phyloP scores from a whole-genome alignment of 208 protist species.

The Trypanosoma scelopori region DNA sequence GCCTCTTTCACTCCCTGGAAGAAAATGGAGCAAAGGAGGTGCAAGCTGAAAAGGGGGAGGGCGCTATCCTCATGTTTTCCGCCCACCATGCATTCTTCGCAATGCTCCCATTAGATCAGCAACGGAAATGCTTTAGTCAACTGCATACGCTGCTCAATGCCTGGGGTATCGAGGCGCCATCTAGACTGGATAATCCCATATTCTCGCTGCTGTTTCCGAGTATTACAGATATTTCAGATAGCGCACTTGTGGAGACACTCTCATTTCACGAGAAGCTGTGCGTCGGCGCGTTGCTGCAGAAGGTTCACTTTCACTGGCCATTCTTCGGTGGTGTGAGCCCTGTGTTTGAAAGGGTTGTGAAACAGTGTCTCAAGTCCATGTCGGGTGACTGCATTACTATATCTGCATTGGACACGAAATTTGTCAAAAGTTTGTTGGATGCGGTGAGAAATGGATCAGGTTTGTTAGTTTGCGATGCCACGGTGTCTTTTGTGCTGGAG shows the following conservation, averaged over 20 bases:
- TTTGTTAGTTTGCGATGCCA: constrained; percentile 71
- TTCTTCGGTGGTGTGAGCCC: constrained; percentile 57
- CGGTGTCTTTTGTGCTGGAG: constrained; percentile 25
- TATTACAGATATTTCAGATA: constrained; percentile 38
- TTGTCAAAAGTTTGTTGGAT: constrained; percentile 41
- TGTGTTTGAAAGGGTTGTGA: constrained; percentile 44
- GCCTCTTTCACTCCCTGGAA: constrained; percentile 34
- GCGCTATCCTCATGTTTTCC: constrained; percentile 61
- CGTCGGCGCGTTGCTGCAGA: constrained; percentile 29
- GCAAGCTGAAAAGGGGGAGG: constrained; percentile 39
- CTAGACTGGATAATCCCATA: constrained; percentile 21
- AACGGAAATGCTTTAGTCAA: constrained; percentile 9
- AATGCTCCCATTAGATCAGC: constrained; percentile 27
- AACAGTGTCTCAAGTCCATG: constrained; percentile 41
- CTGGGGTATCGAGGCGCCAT: constrained; percentile 26
- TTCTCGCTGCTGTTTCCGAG: constrained; percentile 49
- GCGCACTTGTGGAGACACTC: constrained; percentile 34
- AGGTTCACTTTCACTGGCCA: constrained; percentile 53
- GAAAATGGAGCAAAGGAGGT: constrained; percentile 26
- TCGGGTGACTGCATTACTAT: constrained; percentile 54
- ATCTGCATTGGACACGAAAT: constrained; percentile 43
- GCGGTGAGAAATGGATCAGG: constrained; percentile 58
- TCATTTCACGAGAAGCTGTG: constrained; percentile 37
- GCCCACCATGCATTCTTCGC: constrained; percentile 60
- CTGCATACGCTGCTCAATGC: constrained; percentile 32